Evolutionary conservation across 2,329 filamentous ascomycete genomes (phyloP).

Genomic region (Talaromyces verruculosus): DNA sequence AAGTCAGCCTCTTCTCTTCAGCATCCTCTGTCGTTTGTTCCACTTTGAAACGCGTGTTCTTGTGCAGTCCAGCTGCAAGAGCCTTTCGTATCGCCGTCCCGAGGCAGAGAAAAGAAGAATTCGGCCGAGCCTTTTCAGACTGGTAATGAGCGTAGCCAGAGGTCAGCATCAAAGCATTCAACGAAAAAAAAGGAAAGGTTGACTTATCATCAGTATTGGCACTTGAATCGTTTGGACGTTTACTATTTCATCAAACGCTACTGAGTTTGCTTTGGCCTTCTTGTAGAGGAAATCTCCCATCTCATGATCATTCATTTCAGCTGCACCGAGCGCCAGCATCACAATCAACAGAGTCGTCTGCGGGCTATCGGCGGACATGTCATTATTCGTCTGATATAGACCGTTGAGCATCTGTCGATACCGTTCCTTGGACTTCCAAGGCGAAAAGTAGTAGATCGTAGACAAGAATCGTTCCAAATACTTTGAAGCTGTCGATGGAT

Average conservation of each 20-base stretch:
- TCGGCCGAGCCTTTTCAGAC: slow-evolving; percentile 47
- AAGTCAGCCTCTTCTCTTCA: slow-evolving; percentile 40
- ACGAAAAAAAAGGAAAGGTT: not conserved
- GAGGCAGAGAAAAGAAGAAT: slow-evolving; percentile 45
- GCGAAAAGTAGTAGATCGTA: slow-evolving; percentile 43
- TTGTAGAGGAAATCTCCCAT: slow-evolving; percentile 47
- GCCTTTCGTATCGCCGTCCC: slow-evolving; percentile 47
- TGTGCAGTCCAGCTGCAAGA: slow-evolving; percentile 47
- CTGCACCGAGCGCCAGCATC: slow-evolving; percentile 39
- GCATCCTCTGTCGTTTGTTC: slow-evolving; percentile 36
- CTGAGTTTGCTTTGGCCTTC: slow-evolving; percentile 43
- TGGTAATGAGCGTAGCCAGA: slow-evolving; percentile 44
- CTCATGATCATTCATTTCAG: slow-evolving; percentile 41
- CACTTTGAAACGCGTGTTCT: slow-evolving; percentile 37
- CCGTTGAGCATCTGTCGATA: slow-evolving; percentile 39
- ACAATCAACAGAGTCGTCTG: slow-evolving; percentile 43
- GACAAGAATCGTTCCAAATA: slow-evolving; percentile 46
- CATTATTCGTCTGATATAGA: slow-evolving; percentile 35
- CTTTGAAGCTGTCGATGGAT: slow-evolving; percentile 39
- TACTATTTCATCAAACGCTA: slow-evolving; percentile 45
- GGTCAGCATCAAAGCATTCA: slow-evolving; percentile 16
- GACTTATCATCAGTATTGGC: slow-evolving; percentile 50
- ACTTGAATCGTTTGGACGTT: slow-evolving; percentile 48
- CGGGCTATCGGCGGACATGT: slow-evolving; percentile 36
- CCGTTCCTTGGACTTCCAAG: slow-evolving; percentile 37